A percentile compares a stretch with the other conserved stretches of the same genome.
Evolutionary conservation across 2,329 filamentous ascomycete species (phyloP).

Genomic region (Xylariaceae sp.): DNA sequence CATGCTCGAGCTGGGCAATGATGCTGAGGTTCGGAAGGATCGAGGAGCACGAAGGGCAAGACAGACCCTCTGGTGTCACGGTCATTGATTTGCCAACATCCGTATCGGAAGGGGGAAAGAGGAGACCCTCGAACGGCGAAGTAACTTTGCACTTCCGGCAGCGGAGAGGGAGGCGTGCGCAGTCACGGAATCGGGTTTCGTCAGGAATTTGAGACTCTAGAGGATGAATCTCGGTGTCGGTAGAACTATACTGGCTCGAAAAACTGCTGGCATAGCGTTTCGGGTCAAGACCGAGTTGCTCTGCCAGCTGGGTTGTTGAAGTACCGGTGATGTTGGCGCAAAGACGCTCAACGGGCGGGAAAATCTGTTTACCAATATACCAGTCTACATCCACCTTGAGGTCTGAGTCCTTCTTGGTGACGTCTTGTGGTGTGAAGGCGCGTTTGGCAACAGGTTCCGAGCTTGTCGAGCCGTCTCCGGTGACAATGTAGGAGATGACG

Average conservation of each 20-base stretch:
- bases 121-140: constrained; percentile 72
- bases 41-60: constrained; percentile 64
- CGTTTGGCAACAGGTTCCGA: constrained; percentile 77
- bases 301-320: constrained; percentile 81
- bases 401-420: constrained; percentile 68
- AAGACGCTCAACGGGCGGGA: constrained; percentile 94
- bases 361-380: constrained; percentile 97
- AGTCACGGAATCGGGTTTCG: constrained; percentile 79
- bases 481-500: constrained; percentile 94
- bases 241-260: constrained; percentile 38
- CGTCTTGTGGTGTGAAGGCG: constrained; percentile 79
- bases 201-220: constrained; percentile 94
- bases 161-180: constrained; percentile 67
- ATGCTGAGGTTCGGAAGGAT: constrained; percentile 66
- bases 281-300: constrained; percentile 88
- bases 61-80: constrained; percentile 66
- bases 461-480: constrained; percentile 57
- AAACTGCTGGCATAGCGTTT: constrained; percentile 72
- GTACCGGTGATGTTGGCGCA: constrained; percentile 94
- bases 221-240: constrained; percentile 73
- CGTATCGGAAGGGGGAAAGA: constrained; percentile 43
- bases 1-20: constrained; percentile 79
- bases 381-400: constrained; percentile 91
- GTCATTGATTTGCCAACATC: constrained; percentile 11
- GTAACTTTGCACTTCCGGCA: constrained; percentile 74